A percentile compares a stretch with the other conserved stretches of the same genome.
Conservation (phyloP, 805 yeast species). For the Starmerella khaoyaiensis region DNA sequence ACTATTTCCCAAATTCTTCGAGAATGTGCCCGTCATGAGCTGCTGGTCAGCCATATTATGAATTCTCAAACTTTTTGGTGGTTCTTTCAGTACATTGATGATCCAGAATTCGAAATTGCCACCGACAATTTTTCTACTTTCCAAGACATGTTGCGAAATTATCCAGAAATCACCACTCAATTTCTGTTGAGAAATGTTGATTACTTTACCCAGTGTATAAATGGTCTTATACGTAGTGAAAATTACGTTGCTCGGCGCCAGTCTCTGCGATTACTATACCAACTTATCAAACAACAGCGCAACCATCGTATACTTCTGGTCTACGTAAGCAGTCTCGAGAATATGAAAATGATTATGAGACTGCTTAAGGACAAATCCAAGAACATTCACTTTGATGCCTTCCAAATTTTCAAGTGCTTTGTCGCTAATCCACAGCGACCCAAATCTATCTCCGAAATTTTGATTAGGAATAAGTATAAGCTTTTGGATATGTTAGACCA, state of each 20-base stretch:
- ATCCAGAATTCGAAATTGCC: slow-evolving; percentile 73
- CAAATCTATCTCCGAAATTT: slow-evolving; percentile 63
- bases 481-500: slow-evolving; percentile 54
- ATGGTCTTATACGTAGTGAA: slow-evolving; percentile 55
- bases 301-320: slow-evolving; percentile 60
- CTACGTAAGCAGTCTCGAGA: slow-evolving; percentile 70
- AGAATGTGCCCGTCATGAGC: slow-evolving; percentile 73
- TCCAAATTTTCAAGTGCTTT: slow-evolving; percentile 84
- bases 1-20: slow-evolving; percentile 67
- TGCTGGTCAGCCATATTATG: slow-evolving; percentile 47
- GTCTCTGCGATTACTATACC: slow-evolving; percentile 58
- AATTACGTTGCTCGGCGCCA: slow-evolving; percentile 91
- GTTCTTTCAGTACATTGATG: slow-evolving; percentile 63
- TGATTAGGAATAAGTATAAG: slow-evolving; percentile 71
- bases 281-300: slow-evolving; percentile 54
- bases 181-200: slow-evolving; percentile 50
- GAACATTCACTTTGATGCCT: slow-evolving; percentile 80
- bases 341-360: slow-evolving; percentile 75
- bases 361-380: slow-evolving; percentile 77
- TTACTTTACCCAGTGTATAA: slow-evolving; percentile 48
- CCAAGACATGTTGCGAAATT: slow-evolving; percentile 56
- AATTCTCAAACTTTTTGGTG: slow-evolving; percentile 61
- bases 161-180: slow-evolving; percentile 54
- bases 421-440: slow-evolving; percentile 92
- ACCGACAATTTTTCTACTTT: slow-evolving; percentile 75